Conservation (phyloP, 2,329 filamentous ascomycete species). For the Diplodia intermedia region DNA sequence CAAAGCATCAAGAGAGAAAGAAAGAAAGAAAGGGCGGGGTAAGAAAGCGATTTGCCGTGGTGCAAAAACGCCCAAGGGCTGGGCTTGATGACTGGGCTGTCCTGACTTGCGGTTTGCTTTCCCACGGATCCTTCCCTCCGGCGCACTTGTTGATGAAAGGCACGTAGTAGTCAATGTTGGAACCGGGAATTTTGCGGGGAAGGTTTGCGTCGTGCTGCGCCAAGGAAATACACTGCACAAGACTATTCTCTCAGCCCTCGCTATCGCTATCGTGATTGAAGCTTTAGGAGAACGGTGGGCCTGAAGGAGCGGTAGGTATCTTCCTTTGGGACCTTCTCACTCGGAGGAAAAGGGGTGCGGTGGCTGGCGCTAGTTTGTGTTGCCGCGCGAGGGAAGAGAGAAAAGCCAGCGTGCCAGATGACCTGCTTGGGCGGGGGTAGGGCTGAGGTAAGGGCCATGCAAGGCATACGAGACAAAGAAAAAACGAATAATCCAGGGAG, state of each 20-base stretch:
- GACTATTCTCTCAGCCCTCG: background rate
- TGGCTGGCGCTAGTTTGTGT: slow-evolving; percentile 2
- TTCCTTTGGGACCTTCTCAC: background rate
- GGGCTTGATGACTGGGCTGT: background rate
- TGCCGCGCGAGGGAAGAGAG: background rate
- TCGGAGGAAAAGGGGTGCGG: background rate
- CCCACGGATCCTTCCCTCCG: background rate
- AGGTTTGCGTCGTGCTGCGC: background rate
- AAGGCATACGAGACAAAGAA: slow-evolving; percentile 25
- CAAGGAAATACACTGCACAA: background rate
- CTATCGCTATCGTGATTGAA: slow-evolving; percentile 17
- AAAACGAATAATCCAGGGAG: slow-evolving; percentile 8
- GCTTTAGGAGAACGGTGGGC: background rate
- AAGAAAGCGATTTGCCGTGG: background rate
- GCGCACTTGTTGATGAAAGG: background rate
- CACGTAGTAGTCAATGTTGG: no score
- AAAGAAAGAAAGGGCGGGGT: slow-evolving; percentile 8
- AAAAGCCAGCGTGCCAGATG: slow-evolving; percentile 20
- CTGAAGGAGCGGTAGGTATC: background rate
- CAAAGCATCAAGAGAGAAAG: background rate
- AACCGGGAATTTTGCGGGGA: background rate
- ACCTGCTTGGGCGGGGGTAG: slow-evolving; percentile 17
- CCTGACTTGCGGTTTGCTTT: background rate
- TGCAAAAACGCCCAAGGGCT: background rate
- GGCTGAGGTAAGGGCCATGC: slow-evolving; percentile 29